A percentile compares a stretch with the other conserved stretches of the same genome.
These are phyloP conservation scores for Lepidium aucheri DNA, from an alignment of 345 rosid species.

Conservation along the genomic window DNA sequence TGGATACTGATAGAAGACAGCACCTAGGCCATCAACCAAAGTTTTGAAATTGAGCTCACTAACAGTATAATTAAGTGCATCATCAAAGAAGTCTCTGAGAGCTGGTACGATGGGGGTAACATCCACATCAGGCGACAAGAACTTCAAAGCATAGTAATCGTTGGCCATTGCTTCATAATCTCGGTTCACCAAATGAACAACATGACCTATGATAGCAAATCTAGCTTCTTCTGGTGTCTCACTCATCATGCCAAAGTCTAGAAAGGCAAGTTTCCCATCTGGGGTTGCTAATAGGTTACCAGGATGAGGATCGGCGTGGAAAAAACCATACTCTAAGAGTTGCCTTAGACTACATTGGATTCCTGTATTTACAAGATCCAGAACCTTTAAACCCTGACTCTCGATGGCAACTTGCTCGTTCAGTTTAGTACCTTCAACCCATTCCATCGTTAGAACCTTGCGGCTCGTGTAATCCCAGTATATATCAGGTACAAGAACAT, in stretches of 20 bases:
- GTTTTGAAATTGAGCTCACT: conserved; percentile 93
- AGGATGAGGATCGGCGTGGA: conserved; percentile 99
- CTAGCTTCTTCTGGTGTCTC: conserved; percentile 99
- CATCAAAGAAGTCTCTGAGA: conserved; percentile 78
- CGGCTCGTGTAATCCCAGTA: conserved; percentile 93
- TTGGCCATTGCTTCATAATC: conserved; percentile 98
- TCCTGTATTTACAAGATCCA: conserved; percentile 90
- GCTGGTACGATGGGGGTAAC: conserved; percentile 93
- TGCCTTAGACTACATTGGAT: conserved; percentile 96
- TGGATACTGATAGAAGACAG: conserved; percentile 84
- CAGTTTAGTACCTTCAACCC: conserved; percentile 91
- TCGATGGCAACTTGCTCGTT: conserved; percentile 88
- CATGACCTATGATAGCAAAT: conserved; percentile 86
- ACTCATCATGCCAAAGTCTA: conserved; percentile 99
- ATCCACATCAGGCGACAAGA: conserved; percentile 80
- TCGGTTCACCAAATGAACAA: conserved; percentile 90
- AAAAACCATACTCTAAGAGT: conserved; percentile 89
- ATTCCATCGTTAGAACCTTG: conserved; percentile 91
- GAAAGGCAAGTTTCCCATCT: conserved; percentile 94
- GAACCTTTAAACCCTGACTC: conserved; percentile 86
- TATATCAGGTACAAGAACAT: conserved; percentile 93
- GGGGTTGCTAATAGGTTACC: conserved; percentile 98
- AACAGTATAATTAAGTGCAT: conserved; percentile 83
- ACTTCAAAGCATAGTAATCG: conserved; percentile 83
- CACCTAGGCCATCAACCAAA: conserved; percentile 85